Base-by-base conservation (phyloP, 1,284 basidiomycete species). In the Erythrobasidium hasegawianum region DNA sequence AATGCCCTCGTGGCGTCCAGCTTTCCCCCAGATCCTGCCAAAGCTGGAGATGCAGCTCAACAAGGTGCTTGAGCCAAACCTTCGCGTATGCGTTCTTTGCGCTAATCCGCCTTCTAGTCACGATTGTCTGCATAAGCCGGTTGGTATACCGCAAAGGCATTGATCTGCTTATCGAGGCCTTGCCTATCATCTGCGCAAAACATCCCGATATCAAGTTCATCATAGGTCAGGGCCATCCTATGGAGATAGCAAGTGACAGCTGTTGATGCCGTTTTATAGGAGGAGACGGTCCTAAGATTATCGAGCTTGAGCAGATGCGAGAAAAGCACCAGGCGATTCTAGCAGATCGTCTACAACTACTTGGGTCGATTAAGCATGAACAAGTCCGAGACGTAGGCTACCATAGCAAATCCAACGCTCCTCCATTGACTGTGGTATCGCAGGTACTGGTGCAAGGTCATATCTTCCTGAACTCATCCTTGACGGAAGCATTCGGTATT, bases 401-500 rank as follows among this genome's bases (percentile, higher is more conserved):
- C 45, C 18, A n/a, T n/a, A n/a, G n/a, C n/a, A n/a, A n/a, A n/a
- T n/a, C n/a, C n/a, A n/a, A n/a, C n/a, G n/a, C n/a, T n/a, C n/a
- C 11, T 33, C 33, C 11, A 5, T 11, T 33, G 33, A 40, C 22
- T 22, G 52, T 49, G 16, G 18, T 43, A 1, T 14, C n/a, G 10
- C 70, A 92, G 89, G 86, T 97, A 22, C 83, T 98, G 20, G 80
- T 82, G 8, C 83, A 86, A 55, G 93, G 94, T 0, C 83, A 90
- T 9, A 94, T 99, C 70, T 97, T 90, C 78, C 83, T 98, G 79
- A 96, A 95, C 76, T 95, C 95, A 0, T 94, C 90, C 0, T 82
- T 99, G 20, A 99, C 95, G 0, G 95, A 99, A 77, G 85, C 96
- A 0, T 99, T 99, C 73, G 95, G 96, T 0, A 98, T 95, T 70